Base-by-base conservation (phyloP, 148 eudicot species). In the Pouteria glomerata region DNA sequence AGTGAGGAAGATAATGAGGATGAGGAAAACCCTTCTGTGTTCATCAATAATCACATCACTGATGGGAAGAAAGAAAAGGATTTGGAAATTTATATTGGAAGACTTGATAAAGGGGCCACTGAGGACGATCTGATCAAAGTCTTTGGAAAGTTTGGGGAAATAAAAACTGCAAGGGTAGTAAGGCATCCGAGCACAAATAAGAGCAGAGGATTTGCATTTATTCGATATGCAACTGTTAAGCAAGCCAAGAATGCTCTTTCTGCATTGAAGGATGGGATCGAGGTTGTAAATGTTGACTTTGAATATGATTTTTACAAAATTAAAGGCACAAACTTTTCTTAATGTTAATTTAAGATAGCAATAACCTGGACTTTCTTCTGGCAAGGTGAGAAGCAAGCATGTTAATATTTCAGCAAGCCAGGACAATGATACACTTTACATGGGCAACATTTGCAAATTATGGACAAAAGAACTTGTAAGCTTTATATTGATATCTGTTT, bases 131-230 rank as follows among this genome's bases (percentile, higher is more conserved):
- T 80, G 48, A 51, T 56, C 50, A 23, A 67, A 23, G 77, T 76
- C 52, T 80, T 80, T 58, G 67, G 62, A 34, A 42, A 63, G 62
- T 76, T 80, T 64, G 83, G 83, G 52, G 80, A 76, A 30, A 69
- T 80, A 57, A 71, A 41, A 72, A 52, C 51, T 5, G 71, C 42
- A 18, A 76, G 72, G 64, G 35, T 76, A 73, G 50, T 68, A 42
- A 80, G 72, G 71, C 53, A 69, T 56, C 45, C 53, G 48, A 57
- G 39, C 15, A 55, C 80, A 35, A 76, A 76, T 44, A 77, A 69
- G 74, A 80, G 74, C 76, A 76, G 42, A 76, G 86, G 80, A 37
- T 80, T 42, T 73, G 83, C 80, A 41, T 80, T 80, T 63, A 47
- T 80, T 29, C 74, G 33, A 35, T 80, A 68, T 73, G 77, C 83